Percentiles rank a stretch among this genome's conserved stretches.
These are phyloP conservation scores for Dactylellina parvicollis DNA, from an alignment of 2,329 filamentous ascomycete species.

Conservation along the genomic window DNA sequence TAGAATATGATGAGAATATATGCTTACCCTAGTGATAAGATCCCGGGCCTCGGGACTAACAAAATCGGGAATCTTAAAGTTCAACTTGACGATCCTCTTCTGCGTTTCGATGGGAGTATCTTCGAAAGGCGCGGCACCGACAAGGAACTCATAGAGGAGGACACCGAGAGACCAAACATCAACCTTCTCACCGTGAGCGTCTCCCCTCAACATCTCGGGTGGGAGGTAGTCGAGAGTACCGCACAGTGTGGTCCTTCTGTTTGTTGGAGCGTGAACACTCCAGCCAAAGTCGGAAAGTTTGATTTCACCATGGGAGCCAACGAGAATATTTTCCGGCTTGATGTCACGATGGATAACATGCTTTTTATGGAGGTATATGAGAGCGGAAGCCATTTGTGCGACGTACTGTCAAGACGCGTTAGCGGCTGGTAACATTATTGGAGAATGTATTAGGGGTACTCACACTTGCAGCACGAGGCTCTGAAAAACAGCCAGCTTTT, in stretches of 20 bases:
- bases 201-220: conserved; percentile 95
- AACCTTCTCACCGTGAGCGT: conserved; percentile 93
- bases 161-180: conserved; percentile 97
- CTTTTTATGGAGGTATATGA: conserved; percentile 93
- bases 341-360: conserved; percentile 98
- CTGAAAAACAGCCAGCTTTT: conserved; percentile 80
- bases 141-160: conserved; percentile 93
- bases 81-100: conserved; percentile 82
- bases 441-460: conserved; percentile 6
- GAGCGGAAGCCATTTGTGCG: conserved; percentile 87
- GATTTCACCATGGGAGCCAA: conserved; percentile 96
- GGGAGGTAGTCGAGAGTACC: conserved; percentile 97
- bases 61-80: conserved; percentile 91
- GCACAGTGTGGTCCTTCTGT: conserved; percentile 92
- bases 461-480: conserved; percentile 78
- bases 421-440: neutral
- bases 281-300: conserved; percentile 99
- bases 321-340: conserved; percentile 96
- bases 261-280: conserved; percentile 97
- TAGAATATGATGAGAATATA: neutral
- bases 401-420: conserved; percentile 70
- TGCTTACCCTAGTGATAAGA: conserved; percentile 83
- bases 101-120: conserved; percentile 96
- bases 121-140: conserved; percentile 96
- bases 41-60: conserved; percentile 90